Base-by-base conservation (phyloP, 2,329 filamentous ascomycete species). In the Zasmidium cellare region DNA sequence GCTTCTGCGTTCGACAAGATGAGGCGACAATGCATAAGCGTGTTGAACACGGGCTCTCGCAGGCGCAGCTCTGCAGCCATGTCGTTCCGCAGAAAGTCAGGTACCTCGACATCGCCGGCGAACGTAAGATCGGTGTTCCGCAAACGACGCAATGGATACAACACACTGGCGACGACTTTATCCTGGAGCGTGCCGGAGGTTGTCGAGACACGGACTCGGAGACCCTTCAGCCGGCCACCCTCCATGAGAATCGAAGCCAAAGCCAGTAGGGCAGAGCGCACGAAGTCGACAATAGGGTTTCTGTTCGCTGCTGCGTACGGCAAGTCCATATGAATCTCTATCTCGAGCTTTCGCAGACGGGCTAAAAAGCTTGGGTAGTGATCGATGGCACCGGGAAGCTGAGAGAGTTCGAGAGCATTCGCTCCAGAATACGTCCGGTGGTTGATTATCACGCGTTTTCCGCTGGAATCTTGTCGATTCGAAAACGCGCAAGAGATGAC, bases 231-330 rank as follows among this genome's bases (percentile, higher is more conserved):
- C 3, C 46, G 44, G 23, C 61, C 51, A 18, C 46, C 35, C 18
- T 64, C 59, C 50, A 64, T 59, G 24, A 64, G 24, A 22, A 61
- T 52, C 7, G 61, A 59, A 38, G 59, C 55, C 7, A 64, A 50
- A 16, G 46, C 55, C 5, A 57, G 46, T 3, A 56, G 24, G 45
- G 49, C 51, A 22, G 41, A 19, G 14, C 52, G 50, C 2, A 59
- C 24, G 35, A 41, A 41, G 35, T 41, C 35, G 16, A 14, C 35
- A 14, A 41, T 3, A 14, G 3, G 3, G 35, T 41, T 41, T 14
- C 16, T 41, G 35, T 9, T n/a, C 11, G 35, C 3, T 41, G 16
- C 3, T 41, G 35, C n/a, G 7, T 41, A 6, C 16, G 35, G 35
- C 7, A 41, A 9, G 16, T 41, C 12, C 6, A n/a, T 9, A n/a